Conservation (phyloP, 2,329 filamentous ascomycete species). For the Ascocoryne sarcoides region DNA sequence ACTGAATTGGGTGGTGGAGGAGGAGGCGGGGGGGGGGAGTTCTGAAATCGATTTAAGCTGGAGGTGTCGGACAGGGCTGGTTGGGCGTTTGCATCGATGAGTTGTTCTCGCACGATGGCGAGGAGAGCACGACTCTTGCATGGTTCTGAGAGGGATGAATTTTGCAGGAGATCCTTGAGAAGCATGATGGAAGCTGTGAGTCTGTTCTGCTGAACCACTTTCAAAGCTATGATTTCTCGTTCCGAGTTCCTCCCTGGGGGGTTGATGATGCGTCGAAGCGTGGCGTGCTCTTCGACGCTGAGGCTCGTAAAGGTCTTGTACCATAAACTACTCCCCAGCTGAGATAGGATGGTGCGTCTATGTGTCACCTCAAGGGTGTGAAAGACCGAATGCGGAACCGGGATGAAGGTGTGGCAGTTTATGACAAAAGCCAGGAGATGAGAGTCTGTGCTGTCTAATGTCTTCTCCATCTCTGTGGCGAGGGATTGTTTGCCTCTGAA, state of each 20-base stretch:
- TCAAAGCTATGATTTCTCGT: slow-evolving; percentile 20
- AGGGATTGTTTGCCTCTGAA: slow-evolving; percentile 24
- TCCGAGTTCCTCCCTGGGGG: slow-evolving; percentile 6
- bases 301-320: slow-evolving; percentile 20
- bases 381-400: slow-evolving; percentile 23
- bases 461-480: slow-evolving; percentile 20
- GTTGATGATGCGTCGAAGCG: slow-evolving; percentile 9
- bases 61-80: slow-evolving; percentile 1
- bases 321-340: slow-evolving; percentile 21
- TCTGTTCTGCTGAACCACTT: slow-evolving; percentile 17
- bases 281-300: slow-evolving; percentile 9
- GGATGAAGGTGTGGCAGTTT: slow-evolving; percentile 4
- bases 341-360: slow-evolving; percentile 22
- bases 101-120: slow-evolving; percentile 20
- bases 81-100: slow-evolving; percentile 13
- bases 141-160: neutral
- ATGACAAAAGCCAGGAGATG: slow-evolving; percentile 20
- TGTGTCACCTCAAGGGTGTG: slow-evolving; percentile 24
- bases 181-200: slow-evolving; percentile 15
- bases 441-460: slow-evolving; percentile 15
- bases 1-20: neutral
- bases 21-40: too few relatives aligned
- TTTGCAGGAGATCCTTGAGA: slow-evolving; percentile 7
- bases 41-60: neutral
- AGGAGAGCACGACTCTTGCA: slow-evolving; percentile 12